Percentiles rank a stretch among this genome's conserved stretches.
phyloP scores from a whole-genome alignment of 2,329 filamentous ascomycete species.

The Pezicula rhizophila region DNA sequence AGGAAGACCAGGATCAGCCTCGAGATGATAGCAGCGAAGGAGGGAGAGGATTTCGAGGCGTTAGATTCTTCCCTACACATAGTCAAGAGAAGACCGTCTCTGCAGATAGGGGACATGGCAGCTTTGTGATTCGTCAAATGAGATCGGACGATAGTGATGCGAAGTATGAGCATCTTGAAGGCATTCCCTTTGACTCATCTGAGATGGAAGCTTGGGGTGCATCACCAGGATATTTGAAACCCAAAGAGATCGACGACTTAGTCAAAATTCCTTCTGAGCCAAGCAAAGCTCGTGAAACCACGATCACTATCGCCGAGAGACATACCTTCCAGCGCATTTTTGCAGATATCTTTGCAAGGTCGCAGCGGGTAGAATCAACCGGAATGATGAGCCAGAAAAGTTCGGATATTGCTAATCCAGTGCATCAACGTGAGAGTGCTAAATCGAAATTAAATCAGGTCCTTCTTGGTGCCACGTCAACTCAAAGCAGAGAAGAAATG shows the following conservation, averaged over 20 bases:
- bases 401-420: not conserved
- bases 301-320: constrained; percentile 51
- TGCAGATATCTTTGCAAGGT: constrained; percentile 42
- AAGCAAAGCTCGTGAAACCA: constrained; percentile 31
- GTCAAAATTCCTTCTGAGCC: constrained; percentile 12
- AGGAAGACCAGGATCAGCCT: not conserved
- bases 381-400: not conserved
- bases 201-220: not conserved
- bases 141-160: not conserved
- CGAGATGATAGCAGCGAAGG: not conserved
- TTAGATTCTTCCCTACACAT: no score
- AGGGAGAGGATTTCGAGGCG: not conserved
- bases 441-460: constrained; percentile 5
- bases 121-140: not conserved
- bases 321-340: constrained; percentile 49
- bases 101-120: not conserved
- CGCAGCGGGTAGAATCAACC: no score
- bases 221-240: not conserved
- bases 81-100: no score
- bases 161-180: not conserved
- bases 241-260: constrained; percentile 14
- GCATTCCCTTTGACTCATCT: not conserved
- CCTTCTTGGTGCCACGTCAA: no score
- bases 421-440: constrained; percentile 3
- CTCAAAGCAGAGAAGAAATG: constrained; percentile 7